A percentile compares a stretch with the other conserved stretches of the same genome.
phyloP scores from a whole-genome alignment of 73 alveolate genomes.

The Uronychia setigera region DNA sequence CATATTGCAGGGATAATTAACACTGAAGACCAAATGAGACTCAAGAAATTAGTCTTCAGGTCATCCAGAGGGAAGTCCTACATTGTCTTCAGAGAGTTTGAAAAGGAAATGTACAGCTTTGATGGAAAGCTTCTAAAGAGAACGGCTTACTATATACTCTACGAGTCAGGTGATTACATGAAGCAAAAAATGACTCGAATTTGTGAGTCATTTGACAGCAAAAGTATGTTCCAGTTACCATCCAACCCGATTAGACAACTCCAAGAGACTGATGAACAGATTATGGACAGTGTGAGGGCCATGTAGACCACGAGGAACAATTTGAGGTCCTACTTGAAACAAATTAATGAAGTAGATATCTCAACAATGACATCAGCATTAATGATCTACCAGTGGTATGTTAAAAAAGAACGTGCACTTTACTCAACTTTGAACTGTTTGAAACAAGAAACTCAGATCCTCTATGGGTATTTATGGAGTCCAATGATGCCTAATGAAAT shows the following conservation, averaged over 20 bases:
- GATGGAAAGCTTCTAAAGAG: constrained; percentile 10
- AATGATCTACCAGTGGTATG: constrained; percentile 58
- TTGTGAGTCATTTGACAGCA: constrained; percentile 8
- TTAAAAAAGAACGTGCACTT: constrained; percentile 79
- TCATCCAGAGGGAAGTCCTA: constrained; percentile 85
- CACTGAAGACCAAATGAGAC: constrained; percentile 67
- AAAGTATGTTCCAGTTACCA: neutral
- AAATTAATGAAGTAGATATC: neutral
- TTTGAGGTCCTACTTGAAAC: constrained; percentile 20
- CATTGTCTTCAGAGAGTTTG: constrained; percentile 56
- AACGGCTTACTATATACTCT: constrained; percentile 20
- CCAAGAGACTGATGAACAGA: neutral
- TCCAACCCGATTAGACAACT: constrained; percentile 12
- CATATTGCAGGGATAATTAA: neutral
- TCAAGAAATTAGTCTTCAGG: constrained; percentile 84
- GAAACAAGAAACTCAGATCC: constrained; percentile 52
- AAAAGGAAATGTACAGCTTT: neutral
- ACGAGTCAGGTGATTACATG: constrained; percentile 20
- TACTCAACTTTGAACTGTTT: constrained; percentile 76
- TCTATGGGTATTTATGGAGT: constrained; percentile 64
- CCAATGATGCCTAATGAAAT: constrained; percentile 31
- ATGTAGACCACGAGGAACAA: constrained; percentile 1
- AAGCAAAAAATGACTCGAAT: constrained; percentile 1
- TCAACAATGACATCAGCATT: constrained; percentile 2
- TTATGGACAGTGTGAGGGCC: neutral